Evolutionary conservation across 495 filamentous ascomycete genomes (phyloP).

Genomic region (Trichoderma erinaceum): DNA sequence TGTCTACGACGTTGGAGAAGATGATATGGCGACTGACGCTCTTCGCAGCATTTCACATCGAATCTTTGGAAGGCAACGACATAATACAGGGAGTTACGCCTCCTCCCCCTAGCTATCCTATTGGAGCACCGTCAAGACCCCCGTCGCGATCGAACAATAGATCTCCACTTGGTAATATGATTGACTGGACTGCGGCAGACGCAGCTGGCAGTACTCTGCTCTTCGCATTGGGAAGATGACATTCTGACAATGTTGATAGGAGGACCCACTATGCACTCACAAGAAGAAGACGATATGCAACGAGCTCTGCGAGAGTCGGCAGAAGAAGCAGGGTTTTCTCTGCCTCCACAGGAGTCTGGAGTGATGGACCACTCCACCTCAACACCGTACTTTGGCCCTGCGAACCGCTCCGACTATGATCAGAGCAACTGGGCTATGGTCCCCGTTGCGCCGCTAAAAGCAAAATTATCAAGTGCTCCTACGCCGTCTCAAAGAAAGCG

Average conservation of each 20-base stretch:
- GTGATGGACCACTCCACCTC: slow-evolving; percentile 29
- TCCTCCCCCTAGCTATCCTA: slow-evolving; percentile 26
- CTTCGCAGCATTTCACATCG: slow-evolving; percentile 50
- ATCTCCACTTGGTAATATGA: slow-evolving; percentile 37
- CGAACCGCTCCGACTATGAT: slow-evolving; percentile 67
- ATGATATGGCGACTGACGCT: slow-evolving; percentile 19
- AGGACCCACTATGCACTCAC: slow-evolving; percentile 22
- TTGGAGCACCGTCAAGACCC: slow-evolving; percentile 58
- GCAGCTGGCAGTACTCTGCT: slow-evolving; percentile 25
- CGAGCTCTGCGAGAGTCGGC: slow-evolving; percentile 34
- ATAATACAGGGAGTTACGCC: slow-evolving; percentile 37
- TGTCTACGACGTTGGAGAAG: not conserved
- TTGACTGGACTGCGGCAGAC: slow-evolving; percentile 30
- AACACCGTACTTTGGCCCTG: slow-evolving; percentile 57
- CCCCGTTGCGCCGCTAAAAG: slow-evolving; percentile 22
- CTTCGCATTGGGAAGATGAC: slow-evolving; percentile 14
- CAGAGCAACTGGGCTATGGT: slow-evolving; percentile 73
- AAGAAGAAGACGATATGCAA: slow-evolving; percentile 54
- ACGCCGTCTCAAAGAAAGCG: slow-evolving; percentile 51
- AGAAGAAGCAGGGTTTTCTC: slow-evolving; percentile 26
- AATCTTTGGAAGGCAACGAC: slow-evolving; percentile 43
- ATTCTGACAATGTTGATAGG: slow-evolving; percentile 26
- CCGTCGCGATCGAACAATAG: slow-evolving; percentile 58
- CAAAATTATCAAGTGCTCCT: slow-evolving; percentile 21
- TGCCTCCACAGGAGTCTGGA: slow-evolving; percentile 41